Evolutionary conservation across 2,329 filamentous ascomycete genomes (phyloP).

Genomic region (Cladosporium cucumerinum): DNA sequence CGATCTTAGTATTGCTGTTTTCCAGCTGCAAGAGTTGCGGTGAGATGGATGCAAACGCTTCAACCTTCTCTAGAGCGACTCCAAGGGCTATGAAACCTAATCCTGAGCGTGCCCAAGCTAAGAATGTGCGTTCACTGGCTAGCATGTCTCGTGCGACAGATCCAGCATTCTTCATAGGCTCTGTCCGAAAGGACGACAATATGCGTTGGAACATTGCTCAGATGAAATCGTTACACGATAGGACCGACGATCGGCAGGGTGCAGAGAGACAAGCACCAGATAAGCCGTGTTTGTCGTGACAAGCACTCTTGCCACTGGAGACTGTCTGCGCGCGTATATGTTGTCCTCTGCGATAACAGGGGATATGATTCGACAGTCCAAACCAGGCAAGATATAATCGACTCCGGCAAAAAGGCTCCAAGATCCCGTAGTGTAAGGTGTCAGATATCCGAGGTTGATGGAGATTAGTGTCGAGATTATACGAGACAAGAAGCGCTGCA

Average conservation of each 20-base stretch:
- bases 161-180: slow-evolving; percentile 44
- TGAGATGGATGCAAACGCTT: slow-evolving; percentile 34
- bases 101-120: slow-evolving; percentile 52
- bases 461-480: not conserved
- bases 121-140: slow-evolving; percentile 53
- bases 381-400: not conserved
- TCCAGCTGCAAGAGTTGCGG: slow-evolving; percentile 30
- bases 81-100: slow-evolving; percentile 53
- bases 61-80: slow-evolving; percentile 50
- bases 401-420: not conserved
- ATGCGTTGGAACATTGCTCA: slow-evolving; percentile 21
- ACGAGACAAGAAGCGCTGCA: not conserved
- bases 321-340: not conserved
- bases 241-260: not conserved
- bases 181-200: slow-evolving; percentile 19
- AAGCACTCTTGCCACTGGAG: not conserved
- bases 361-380: not conserved
- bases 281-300: not conserved
- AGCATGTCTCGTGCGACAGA: slow-evolving; percentile 53
- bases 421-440: not conserved
- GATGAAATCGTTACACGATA: not conserved
- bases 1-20: slow-evolving; percentile 32
- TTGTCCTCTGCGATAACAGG: not conserved
- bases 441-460: slow-evolving; percentile 1
- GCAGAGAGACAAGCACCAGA: not conserved